Conservation (phyloP, 371 early-diverging fungal genomes). For the Rhizopus sp. region DNA sequence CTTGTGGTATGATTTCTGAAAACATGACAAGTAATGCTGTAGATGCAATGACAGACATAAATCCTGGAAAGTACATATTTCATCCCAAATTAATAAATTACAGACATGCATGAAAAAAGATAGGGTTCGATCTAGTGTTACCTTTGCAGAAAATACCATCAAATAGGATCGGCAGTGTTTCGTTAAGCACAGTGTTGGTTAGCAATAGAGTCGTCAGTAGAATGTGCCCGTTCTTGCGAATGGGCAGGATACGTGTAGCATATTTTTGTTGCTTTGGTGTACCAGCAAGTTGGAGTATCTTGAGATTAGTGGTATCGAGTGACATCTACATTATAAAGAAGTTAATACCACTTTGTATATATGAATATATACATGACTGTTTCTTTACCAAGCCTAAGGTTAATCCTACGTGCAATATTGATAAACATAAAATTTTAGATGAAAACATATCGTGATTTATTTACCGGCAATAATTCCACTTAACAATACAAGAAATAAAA, state of each 20-base stretch:
- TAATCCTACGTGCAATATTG: constrained; percentile 41
- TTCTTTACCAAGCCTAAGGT: constrained; percentile 41
- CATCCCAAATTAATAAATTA: neutral
- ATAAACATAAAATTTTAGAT: neutral
- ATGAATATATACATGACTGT: constrained; percentile 27
- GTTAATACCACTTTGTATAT: neutral
- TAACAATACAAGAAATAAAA: constrained; percentile 60
- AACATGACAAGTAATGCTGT: constrained; percentile 79
- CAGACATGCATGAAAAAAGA: constrained; percentile 20
- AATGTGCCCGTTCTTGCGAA: constrained; percentile 77
- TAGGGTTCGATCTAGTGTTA: constrained; percentile 37
- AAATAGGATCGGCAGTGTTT: constrained; percentile 81
- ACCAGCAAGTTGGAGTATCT: constrained; percentile 66
- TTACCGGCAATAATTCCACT: constrained; percentile 85
- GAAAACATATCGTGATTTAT: neutral
- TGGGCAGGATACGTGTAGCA: constrained; percentile 73
- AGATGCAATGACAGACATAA: constrained; percentile 74
- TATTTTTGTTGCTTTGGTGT: constrained; percentile 60
- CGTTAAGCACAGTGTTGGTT: constrained; percentile 82
- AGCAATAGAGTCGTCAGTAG: constrained; percentile 77
- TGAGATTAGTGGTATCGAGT: constrained; percentile 60
- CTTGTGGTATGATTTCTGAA: constrained; percentile 89
- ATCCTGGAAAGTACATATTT: constrained; percentile 39
- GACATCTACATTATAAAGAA: constrained; percentile 55
- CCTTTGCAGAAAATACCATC: constrained; percentile 63